phyloP scores from a whole-genome alignment of 2,329 filamentous ascomycete species.

The Zopfia rhizophila region DNA sequence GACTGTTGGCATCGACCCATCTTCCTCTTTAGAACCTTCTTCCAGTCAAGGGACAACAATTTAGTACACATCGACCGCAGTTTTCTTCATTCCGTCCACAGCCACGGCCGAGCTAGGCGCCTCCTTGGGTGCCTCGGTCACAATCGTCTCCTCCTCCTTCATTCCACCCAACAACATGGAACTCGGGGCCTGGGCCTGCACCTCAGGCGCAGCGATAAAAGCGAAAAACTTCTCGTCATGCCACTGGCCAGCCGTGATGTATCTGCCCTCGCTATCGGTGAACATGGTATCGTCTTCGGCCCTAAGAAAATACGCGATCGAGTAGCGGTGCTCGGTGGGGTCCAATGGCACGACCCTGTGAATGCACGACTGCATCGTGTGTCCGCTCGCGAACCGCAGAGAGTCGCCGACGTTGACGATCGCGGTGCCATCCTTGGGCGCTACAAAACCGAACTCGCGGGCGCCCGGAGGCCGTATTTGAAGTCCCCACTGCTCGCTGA shows the following conservation, averaged over 20 bases:
- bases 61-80: no score
- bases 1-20: no score
- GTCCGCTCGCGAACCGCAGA: conserved; percentile 64
- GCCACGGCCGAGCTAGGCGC: no score
- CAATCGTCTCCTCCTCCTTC: conserved; percentile 29
- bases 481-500: conserved; percentile 67
- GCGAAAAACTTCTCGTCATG: conserved; percentile 48
- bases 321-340: conserved; percentile 66
- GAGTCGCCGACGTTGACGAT: conserved; percentile 70
- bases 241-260: conserved; percentile 60
- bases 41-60: no score
- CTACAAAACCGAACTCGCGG: conserved; percentile 54
- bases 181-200: conserved; percentile 35
- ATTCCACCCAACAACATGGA: conserved; percentile 41
- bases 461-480: conserved; percentile 63
- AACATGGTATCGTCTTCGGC: conserved; percentile 68
- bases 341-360: conserved; percentile 67
- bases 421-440: conserved; percentile 62
- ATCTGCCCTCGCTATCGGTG: conserved; percentile 64
- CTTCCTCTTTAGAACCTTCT: no score
- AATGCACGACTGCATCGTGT: conserved; percentile 67
- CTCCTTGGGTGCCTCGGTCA: no score
- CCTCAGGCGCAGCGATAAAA: conserved; percentile 35
- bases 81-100: no score
- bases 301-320: conserved; percentile 68